Conservation (phyloP, 1,284 basidiomycete genomes). For the Pseudozyma tsukubaensis region DNA sequence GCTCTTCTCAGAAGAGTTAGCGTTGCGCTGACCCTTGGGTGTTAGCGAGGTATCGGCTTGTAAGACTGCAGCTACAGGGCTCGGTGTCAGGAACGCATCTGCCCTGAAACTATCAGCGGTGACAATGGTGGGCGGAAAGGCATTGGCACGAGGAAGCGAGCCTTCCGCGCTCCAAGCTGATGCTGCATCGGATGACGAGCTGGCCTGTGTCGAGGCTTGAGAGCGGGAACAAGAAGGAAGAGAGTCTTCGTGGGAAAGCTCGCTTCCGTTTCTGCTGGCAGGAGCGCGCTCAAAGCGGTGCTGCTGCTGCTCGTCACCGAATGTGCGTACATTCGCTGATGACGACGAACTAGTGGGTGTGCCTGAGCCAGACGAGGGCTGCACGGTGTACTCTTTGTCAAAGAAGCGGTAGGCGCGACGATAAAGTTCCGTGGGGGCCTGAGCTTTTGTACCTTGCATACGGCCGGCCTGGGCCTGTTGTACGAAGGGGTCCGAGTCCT, state of each 20-base stretch:
- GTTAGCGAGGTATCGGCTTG: not conserved
- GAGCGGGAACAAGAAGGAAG: slow-evolving; percentile 31
- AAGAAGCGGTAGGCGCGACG: slow-evolving; percentile 48
- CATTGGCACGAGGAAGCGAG: not conserved
- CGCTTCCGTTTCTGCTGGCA: slow-evolving; percentile 7
- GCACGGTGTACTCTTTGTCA: slow-evolving; percentile 40
- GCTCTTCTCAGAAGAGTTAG: slow-evolving; percentile 2
- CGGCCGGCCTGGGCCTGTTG: not conserved
- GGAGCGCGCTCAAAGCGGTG: slow-evolving; percentile 19
- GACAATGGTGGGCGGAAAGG: slow-evolving; percentile 4
- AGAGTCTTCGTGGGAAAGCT: slow-evolving; percentile 35
- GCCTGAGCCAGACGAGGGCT: not conserved
- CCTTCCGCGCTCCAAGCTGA: slow-evolving; percentile 28
- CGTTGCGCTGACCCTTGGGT: not conserved
- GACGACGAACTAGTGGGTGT: not conserved
- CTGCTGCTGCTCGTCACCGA: not conserved
- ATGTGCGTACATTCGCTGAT: not conserved
- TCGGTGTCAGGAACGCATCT: not conserved
- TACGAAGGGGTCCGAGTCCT: slow-evolving; percentile 4
- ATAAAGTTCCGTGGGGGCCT: slow-evolving; percentile 38
- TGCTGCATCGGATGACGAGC: slow-evolving; percentile 16
- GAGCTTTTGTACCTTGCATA: slow-evolving; percentile 1
- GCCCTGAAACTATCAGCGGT: not conserved
- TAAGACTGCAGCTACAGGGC: not conserved
- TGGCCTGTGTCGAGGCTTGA: slow-evolving; percentile 28